phyloP scores from a whole-genome alignment of 331 rosid species.

The Acacia pycnantha region DNA sequence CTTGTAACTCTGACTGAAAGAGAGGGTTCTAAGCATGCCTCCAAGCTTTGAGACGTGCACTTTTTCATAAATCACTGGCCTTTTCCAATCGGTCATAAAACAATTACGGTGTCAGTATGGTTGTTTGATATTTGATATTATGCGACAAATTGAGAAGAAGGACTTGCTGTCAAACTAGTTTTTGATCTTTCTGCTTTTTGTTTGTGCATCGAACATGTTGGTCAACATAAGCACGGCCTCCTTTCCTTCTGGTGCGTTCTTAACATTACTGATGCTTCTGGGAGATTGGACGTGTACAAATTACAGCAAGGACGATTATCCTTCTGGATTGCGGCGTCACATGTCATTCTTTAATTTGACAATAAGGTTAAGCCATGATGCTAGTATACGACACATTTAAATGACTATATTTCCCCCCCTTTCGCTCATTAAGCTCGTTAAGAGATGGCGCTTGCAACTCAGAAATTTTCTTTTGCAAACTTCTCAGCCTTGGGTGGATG shows the following conservation, averaged over 20 bases:
- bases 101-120: conserved; percentile 5
- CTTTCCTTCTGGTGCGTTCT: conserved; percentile 51
- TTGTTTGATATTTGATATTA: conserved; percentile 19
- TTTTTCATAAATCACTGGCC: not conserved
- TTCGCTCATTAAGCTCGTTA: not conserved
- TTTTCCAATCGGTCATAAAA: conserved; percentile 3
- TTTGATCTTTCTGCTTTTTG: conserved; percentile 80
- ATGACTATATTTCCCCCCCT: not conserved
- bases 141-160: conserved; percentile 37
- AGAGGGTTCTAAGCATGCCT: not conserved
- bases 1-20: not conserved
- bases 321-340: not conserved
- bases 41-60: not conserved
- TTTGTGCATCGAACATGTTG: conserved; percentile 76
- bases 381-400: not conserved
- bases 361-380: not conserved
- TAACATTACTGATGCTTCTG: not conserved
- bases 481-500: not conserved
- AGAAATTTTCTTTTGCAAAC: not conserved
- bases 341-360: not conserved
- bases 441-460: not conserved
- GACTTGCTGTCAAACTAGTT: conserved; percentile 62
- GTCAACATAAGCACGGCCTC: conserved; percentile 76
- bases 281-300: not conserved
- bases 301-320: not conserved